A percentile compares a stretch with the other conserved stretches of the same genome.
Conservation (phyloP, 495 filamentous ascomycete species). For the Lepraria neglecta region DNA sequence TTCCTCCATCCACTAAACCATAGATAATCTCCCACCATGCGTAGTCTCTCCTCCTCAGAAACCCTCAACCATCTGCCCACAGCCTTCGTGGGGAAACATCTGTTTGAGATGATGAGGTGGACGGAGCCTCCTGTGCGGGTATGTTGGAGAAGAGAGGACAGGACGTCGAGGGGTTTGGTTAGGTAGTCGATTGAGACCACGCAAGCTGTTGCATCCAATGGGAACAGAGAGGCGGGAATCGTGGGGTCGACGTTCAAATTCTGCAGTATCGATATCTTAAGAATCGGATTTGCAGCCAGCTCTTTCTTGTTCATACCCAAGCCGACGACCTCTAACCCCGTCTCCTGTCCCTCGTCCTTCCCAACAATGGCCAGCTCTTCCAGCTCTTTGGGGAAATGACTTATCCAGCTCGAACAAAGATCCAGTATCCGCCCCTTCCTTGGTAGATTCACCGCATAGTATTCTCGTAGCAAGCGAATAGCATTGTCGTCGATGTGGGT, state of each 20-base stretch:
- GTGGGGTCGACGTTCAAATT: conserved; percentile 36
- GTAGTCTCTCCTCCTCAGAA: conserved; percentile 33
- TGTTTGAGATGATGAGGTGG: conserved; percentile 42
- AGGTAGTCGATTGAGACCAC: conserved; percentile 44
- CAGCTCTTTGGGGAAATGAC: conserved; percentile 35
- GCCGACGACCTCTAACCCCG: conserved; percentile 25
- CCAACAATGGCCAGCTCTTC: conserved; percentile 18
- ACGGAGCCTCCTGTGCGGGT: conserved; percentile 34
- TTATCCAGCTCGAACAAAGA: conserved; percentile 41
- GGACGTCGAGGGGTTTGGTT: conserved; percentile 35
- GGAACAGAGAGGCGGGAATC: conserved; percentile 18
- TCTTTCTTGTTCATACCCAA: conserved; percentile 38
- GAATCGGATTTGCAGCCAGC: conserved; percentile 34
- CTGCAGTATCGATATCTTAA: conserved; percentile 28
- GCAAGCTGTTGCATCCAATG: conserved; percentile 37
- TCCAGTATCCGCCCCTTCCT: conserved; percentile 35
- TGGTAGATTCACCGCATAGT: conserved; percentile 35
- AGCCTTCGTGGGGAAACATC: conserved; percentile 44
- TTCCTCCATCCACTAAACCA: conserved; percentile 40
- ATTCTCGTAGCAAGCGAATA: conserved; percentile 33
- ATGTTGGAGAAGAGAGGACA: conserved; percentile 28
- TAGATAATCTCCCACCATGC: conserved; percentile 43
- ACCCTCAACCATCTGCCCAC: conserved; percentile 34
- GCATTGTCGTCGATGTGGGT: conserved; percentile 45
- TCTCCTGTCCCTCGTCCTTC: not conserved